Evolutionary conservation across 805 yeast genomes (phyloP).

Genomic region (Teunomyces pallodes): DNA sequence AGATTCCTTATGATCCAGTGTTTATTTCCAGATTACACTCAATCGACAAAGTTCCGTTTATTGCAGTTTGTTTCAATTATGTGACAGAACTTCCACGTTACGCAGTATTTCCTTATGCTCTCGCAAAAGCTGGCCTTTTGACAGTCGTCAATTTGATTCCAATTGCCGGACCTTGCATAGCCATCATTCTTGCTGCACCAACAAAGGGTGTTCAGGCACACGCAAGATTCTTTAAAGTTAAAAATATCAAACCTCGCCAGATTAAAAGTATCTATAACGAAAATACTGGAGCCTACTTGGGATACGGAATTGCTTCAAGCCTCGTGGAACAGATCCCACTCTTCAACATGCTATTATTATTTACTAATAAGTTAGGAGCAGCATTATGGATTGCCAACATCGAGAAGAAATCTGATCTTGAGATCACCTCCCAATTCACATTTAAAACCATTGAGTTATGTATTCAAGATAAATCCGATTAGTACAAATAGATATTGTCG

Average conservation of each 20-base stretch:
- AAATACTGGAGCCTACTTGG: slow-evolving; percentile 41
- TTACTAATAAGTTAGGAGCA: slow-evolving; percentile 60
- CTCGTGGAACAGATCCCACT: slow-evolving; percentile 55
- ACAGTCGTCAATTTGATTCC: slow-evolving; percentile 51
- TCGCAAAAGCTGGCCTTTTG: slow-evolving; percentile 32
- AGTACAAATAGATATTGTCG: slow-evolving; percentile 69
- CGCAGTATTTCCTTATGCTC: slow-evolving; percentile 41
- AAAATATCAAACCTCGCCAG: slow-evolving; percentile 46
- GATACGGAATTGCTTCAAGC: slow-evolving; percentile 53
- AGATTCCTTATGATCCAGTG: slow-evolving; percentile 46
- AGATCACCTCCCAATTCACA: background rate
- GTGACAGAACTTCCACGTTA: slow-evolving; percentile 33
- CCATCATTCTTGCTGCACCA: slow-evolving; percentile 52
- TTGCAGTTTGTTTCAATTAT: slow-evolving; percentile 25
- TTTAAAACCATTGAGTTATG: background rate
- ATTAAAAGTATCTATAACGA: slow-evolving; percentile 34
- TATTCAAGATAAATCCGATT: slow-evolving; percentile 6
- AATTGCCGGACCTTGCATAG: slow-evolving; percentile 54
- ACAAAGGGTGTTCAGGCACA: slow-evolving; percentile 53
- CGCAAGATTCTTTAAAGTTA: slow-evolving; percentile 54
- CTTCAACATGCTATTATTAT: slow-evolving; percentile 50
- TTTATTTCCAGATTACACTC: slow-evolving; percentile 35
- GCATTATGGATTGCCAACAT: slow-evolving; percentile 58
- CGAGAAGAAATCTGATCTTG: slow-evolving; percentile 14
- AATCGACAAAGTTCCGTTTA: slow-evolving; percentile 27